These are phyloP conservation scores for Phytopythium chamaehyphon DNA, from an alignment of 352 stramenopile species.

Conservation along the genomic window DNA sequence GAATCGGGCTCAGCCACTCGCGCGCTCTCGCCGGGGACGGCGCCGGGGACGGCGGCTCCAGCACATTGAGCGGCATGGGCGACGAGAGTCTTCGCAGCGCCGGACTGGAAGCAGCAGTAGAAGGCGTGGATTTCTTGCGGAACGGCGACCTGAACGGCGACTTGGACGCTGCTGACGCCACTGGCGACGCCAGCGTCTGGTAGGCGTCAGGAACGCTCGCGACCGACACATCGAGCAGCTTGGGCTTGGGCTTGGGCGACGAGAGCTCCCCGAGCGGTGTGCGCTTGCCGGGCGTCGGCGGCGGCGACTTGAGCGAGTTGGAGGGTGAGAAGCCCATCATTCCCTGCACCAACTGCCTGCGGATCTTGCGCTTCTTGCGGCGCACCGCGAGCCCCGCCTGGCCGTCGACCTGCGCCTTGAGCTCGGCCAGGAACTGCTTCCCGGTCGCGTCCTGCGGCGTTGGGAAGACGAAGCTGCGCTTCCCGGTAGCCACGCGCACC, in stretches of 20 bases:
- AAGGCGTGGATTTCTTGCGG: slow-evolving; percentile 57
- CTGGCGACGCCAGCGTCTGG: slow-evolving; percentile 34
- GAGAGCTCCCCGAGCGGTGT: slow-evolving; percentile 37
- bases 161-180: slow-evolving; percentile 28
- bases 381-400: slow-evolving; percentile 42
- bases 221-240: slow-evolving; percentile 26
- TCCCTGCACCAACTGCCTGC: slow-evolving; percentile 52
- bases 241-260: too few relatives aligned
- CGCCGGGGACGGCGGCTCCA: slow-evolving; percentile 13
- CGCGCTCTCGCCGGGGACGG: slow-evolving; percentile 26
- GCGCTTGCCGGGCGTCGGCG: slow-evolving; percentile 30
- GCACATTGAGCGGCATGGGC: slow-evolving; percentile 13
- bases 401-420: slow-evolving; percentile 67
- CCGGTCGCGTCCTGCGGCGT: slow-evolving; percentile 26
- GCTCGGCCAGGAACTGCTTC: slow-evolving; percentile 58
- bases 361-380: slow-evolving; percentile 81
- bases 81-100: not conserved
- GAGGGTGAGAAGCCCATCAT: slow-evolving; percentile 61
- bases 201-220: slow-evolving; percentile 36
- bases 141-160: slow-evolving; percentile 78
- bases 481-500: slow-evolving; percentile 51
- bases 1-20: slow-evolving; percentile 65
- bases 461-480: slow-evolving; percentile 66
- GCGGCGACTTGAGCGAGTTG: slow-evolving; percentile 61
- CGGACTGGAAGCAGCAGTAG: slow-evolving; percentile 13